A percentile compares a stretch with the other conserved stretches of the same genome.
These are phyloP conservation scores for Protomyces inouyei DNA, from an alignment of 1,139 yeast species.

Conservation along the genomic window DNA sequence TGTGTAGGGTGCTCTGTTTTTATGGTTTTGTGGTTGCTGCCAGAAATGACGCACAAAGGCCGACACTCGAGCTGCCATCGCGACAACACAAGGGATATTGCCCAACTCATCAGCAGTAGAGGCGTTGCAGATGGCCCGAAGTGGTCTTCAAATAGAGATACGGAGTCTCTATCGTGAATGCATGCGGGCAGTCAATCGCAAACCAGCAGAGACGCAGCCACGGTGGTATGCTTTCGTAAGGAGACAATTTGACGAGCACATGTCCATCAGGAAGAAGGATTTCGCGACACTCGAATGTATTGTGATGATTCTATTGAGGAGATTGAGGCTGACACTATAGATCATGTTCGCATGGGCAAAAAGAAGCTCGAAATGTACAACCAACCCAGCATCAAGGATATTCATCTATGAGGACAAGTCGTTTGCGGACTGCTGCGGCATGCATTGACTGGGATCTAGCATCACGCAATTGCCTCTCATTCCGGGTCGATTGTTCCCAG, in stretches of 20 bases:
- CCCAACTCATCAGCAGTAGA: neutral
- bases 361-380: constrained; percentile 68
- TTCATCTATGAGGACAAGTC: constrained; percentile 1
- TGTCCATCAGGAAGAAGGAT: constrained; percentile 62
- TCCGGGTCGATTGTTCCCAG: too few species aligned
- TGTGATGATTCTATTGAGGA: neutral
- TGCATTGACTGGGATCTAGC: too few species aligned
- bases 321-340: neutral
- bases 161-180: constrained; percentile 40
- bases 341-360: constrained; percentile 68
- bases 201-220: constrained; percentile 37
- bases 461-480: too few species aligned
- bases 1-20: neutral
- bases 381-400: constrained; percentile 34
- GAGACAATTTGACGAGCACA: constrained; percentile 58
- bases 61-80: neutral
- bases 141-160: constrained; percentile 32
- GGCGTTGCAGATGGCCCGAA: neutral
- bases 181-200: constrained; percentile 38
- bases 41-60: neutral
- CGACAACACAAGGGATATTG: neutral
- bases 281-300: constrained; percentile 71
- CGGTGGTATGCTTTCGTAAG: constrained; percentile 44
- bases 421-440: too few species aligned
- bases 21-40: neutral